Evolutionary conservation across 2,329 filamentous ascomycete genomes (phyloP), one percentile per base, ranked within the genome.

Genomic region (Trichoderma atrobrunneum): DNA sequence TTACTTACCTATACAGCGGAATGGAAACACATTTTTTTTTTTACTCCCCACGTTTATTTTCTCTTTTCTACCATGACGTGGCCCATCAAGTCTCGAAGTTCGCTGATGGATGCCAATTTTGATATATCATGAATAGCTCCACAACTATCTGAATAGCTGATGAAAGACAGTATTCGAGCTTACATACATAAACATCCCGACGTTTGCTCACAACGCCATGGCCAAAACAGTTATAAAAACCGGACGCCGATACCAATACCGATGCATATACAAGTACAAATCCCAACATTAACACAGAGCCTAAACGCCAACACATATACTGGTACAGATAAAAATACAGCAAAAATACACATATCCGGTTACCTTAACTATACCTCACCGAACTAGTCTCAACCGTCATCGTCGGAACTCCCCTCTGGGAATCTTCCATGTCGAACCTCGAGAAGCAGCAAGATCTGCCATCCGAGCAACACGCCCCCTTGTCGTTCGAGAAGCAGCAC

Each of bases 401-500:
- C 21, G 48, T 54, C 48, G 48, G 21, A 54, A 24, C 21, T 3
- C 48, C 21, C 11, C 48, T 54, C 2, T 21, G 10, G 5, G 48
- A 24, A 54, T 54, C 48, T 7, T 54, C 48, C 21, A 54, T 54
- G 2, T 54, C 67, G 7, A 54, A 70, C 12, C n/a, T 34, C n/a
- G 59, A 70, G 6, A 28, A 70, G 26, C 67, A 70, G 30, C 59
- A 34, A 5, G 36, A 43, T 18, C 30, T 39, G 14, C 67, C 54
- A 21, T 43, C 39, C 10, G 66, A 69, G 28, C 51, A 62, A 7
- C 70, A 72, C 11, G 56, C 48, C 16, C 66, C 66, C n/a, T 48
- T 48, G 4, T 43, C 62, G 1, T 30, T 72, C n/a, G 70, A 74
- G 32, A 73, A 75, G 60, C 64, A 73, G n/a, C 74, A 71, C 7